Evolutionary conservation across 768 basidiomycete genomes (phyloP), one percentile per base, ranked within the genome.

Genomic region (Mycena vitilis): DNA sequence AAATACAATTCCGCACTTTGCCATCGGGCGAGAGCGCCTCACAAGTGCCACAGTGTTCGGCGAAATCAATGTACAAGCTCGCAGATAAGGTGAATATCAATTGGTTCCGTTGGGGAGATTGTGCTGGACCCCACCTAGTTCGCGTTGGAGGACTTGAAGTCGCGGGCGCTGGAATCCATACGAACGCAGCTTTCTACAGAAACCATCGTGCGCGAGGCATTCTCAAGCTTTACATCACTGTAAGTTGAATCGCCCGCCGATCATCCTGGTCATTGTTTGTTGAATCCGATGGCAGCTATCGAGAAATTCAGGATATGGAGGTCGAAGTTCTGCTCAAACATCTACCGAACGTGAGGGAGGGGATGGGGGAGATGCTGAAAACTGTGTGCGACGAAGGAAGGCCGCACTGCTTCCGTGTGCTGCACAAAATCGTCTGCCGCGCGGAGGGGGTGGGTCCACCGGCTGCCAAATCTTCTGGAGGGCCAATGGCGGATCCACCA

Each of bases 61-160:
- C 66, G 3, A 71, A 71, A 42, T 71, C 70, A 5, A 71, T 71
- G 70, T 71, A 69, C n/a, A 63, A 22, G 44, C 47, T 69, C 15
- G 68, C 68, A 3, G 62, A 69, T n/a, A 37, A 25, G 44, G 68
- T 63, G 36, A 48, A 36, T 1, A n/a, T 25, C 18, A 38, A 38
- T 8, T 45, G 4, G 11, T 20, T 48, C 30, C 30, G 30, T 30
- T 30, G n/a, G n/a, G n/a, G 44, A 45, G 18, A 12, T 45, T 11
- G 22, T 61, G 5, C 23, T 18, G 18, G 22, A 22, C 13, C 13
- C n/a, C 10, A n/a, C 10, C 9, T 30, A 68, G 66, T 57, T 56
- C n/a, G 70, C 45, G 5, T 34, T 71, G 47, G 15, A 20, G 2
- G 66, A 67, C 0, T 66, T 71, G 47, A 67, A 71, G 22, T 15